These are phyloP conservation scores for Salix viminalis DNA, from an alignment of 345 rosid genomes.

Conservation along the genomic window DNA sequence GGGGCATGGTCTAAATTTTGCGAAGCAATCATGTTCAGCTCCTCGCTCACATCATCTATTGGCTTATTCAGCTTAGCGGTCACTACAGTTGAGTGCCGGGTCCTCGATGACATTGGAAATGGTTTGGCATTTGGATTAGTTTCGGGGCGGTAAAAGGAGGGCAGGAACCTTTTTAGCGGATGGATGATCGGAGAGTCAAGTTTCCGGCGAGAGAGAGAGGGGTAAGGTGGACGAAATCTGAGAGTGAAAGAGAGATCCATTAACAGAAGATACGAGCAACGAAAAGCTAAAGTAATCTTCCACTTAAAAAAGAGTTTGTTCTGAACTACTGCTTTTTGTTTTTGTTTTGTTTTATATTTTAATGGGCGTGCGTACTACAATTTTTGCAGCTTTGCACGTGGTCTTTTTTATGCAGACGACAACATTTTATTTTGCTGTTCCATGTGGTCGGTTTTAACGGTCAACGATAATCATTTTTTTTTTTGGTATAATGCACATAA, in stretches of 20 bases:
- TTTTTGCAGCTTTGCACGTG: background rate
- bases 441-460: background rate
- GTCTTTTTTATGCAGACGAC: background rate
- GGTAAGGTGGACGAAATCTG: conserved; percentile 10
- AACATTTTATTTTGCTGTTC: background rate
- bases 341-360: too few species aligned
- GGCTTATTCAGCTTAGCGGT: conserved; percentile 20
- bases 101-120: background rate
- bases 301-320: background rate
- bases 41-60: conserved; percentile 58
- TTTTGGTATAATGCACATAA: background rate
- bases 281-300: background rate
- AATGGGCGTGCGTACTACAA: background rate
- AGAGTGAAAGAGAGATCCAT: conserved; percentile 34
- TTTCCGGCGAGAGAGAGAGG: conserved; percentile 16
- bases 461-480: background rate
- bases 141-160: background rate
- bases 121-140: background rate
- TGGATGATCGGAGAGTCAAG: background rate
- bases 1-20: conserved; percentile 72
- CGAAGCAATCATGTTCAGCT: conserved; percentile 60
- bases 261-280: background rate
- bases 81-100: conserved; percentile 5
- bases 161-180: conserved; percentile 7
- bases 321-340: background rate